Evolutionary conservation across 2,329 filamentous ascomycete species (phyloP), one percentile per base, ranked within the genome.

Genomic region (Ceratocystis papillata): DNA sequence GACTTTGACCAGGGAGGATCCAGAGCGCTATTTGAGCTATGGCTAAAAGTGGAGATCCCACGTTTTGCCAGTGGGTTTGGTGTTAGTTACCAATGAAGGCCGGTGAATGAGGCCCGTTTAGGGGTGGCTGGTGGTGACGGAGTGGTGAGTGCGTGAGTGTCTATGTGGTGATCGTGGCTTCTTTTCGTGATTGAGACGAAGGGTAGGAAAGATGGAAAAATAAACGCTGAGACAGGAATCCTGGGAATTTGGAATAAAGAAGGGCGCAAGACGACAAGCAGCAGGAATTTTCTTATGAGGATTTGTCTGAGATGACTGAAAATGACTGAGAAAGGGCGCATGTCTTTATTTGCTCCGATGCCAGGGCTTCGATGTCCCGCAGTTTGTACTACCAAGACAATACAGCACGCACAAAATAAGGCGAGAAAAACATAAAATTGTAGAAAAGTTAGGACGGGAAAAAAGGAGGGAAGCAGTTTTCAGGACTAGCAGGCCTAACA

Each of bases 11-110:
- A 57, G 53, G 53, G 53, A 57, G 53, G 53, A 57, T 57, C 53
- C 53, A 57, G 25, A 57, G 53, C 53, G 53, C 30, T 57, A 57
- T 57, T 57, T 57, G 53, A 28, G 53, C 53, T 57, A 57, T 57
- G 53, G 53, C 53, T 57, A 57, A 57, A 57, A 57, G 53, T 57
- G 53, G 53, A 57, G 53, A 57, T 57, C 53, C 53, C 53, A 57
- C 53, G 53, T 57, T 57, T 10, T 57, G 25, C 53, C 53, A 57
- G 15, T 57, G 46, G 10, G 6, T 3, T 28, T 57, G 53, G 53
- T 33, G 53, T 57, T 33, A 57, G 53, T 55, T 55, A 25, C 7
- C 50, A 28, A 15, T 22, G 50, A 55, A 25, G 20, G 22, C 46
- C n/a, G 46, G 7, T 50, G n/a, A 50, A 50, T 50, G 20, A 50